Base-by-base conservation (phyloP, 2,329 filamentous ascomycete species). In the Talaromyces rugulosus region DNA sequence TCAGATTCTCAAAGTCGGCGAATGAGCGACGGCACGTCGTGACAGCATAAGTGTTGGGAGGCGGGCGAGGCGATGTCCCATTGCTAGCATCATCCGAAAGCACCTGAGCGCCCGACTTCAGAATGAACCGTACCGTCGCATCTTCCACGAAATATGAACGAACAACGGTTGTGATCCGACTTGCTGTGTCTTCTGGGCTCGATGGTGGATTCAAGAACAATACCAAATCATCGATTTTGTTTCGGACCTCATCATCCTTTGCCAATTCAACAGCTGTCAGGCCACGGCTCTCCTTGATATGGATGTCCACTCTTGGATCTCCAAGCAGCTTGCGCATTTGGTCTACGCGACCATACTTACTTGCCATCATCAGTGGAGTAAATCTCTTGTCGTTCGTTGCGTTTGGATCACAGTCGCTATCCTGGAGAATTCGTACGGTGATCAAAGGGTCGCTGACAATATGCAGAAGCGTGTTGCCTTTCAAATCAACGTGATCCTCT, bases 61-160 rank as follows among this genome's bases (percentile, higher is more conserved):
- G 5, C 70, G 70, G 8, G 70, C 69, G 9, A 66, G 64, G 44
- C 16, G 71, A 68, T 65, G 89, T 86, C 28, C 86, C 83, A n/a
- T 89, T 69, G 5, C 68, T 62, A 14, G 73, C 67, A 4, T 71
- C 69, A 30, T 70, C 64, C 12, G 70, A 66, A 40, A 50, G 47
- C 40, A 68, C 91, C 0, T 92, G 92, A 1, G 91, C 92, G 12
- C 92, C 95, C 1, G 94, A 97, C 74, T 99, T 99, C 64, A 99
- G 82, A 16, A 99, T 92, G 55, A 98, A 87, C 47, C 95, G 88
- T 58, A 98, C 90, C 0, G 91, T 96, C 9, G 91, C 93, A 76
- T 99, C 95, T 77, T 99, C 95, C 11, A 99, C 93, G 70, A 99
- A 98, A 76, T 96, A 97, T 0, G 93, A 95, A 62, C 95, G 86